Conservation (phyloP, 2,329 filamentous ascomycete species). For the Aspergillus fumigatiaffinis region DNA sequence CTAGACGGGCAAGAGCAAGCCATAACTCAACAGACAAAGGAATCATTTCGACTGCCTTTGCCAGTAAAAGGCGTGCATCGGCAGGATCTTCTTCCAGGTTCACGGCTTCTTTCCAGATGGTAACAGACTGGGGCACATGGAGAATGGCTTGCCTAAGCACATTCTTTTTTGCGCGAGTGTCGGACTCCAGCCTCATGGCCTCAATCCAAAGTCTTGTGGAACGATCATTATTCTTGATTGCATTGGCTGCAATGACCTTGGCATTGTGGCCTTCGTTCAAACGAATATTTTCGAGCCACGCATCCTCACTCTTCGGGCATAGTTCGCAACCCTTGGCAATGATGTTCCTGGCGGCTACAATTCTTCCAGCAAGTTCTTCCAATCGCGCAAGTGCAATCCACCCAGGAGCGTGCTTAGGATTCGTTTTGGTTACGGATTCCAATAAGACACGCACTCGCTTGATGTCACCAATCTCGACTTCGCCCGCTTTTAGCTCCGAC, state of each 20-base stretch:
- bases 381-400: constrained; percentile 94
- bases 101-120: constrained; percentile 96
- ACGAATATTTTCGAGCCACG: constrained; percentile 93
- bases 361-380: constrained; percentile 89
- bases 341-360: constrained; percentile 80
- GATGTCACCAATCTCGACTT: constrained; percentile 87
- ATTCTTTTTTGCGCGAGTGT: constrained; percentile 80
- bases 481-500: constrained; percentile 71
- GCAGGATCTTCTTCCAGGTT: constrained; percentile 88
- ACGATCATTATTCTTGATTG: constrained; percentile 84
- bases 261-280: constrained; percentile 90
- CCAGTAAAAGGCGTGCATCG: constrained; percentile 82
- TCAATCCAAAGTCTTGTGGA: constrained; percentile 92
- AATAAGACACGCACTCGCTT: constrained; percentile 87
- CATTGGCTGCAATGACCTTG: constrained; percentile 90
- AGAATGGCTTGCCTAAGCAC: constrained; percentile 89
- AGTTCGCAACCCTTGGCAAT: constrained; percentile 85
- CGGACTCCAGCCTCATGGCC: constrained; percentile 86
- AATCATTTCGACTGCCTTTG: constrained; percentile 93
- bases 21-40: constrained; percentile 91
- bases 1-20: constrained; percentile 86
- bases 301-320: constrained; percentile 91
- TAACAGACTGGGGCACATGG: constrained; percentile 88
- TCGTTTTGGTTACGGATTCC: constrained; percentile 97
- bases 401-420: constrained; percentile 87